phyloP scores from a whole-genome alignment of 495 filamentous ascomycete genomes.

The Penicillium fimorum region DNA sequence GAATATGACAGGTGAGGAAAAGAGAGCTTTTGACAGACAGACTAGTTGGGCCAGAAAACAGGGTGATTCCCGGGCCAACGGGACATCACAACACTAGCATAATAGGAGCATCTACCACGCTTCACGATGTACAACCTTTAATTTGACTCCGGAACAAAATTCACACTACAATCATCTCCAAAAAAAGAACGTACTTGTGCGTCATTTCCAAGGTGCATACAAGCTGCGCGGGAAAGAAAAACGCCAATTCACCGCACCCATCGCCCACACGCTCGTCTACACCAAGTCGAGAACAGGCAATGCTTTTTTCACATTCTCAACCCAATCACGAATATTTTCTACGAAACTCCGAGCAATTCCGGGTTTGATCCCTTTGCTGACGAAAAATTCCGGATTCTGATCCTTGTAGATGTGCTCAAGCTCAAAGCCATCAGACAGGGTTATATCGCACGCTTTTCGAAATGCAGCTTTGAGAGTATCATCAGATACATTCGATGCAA shows the following conservation, averaged over 20 bases:
- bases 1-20: slow-evolving; percentile 22
- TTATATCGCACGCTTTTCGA: too few relatives aligned
- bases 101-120: not conserved
- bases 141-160: not conserved
- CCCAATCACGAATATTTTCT: too few relatives aligned
- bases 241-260: not conserved
- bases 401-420: too few relatives aligned
- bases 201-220: not conserved
- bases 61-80: not conserved
- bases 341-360: too few relatives aligned
- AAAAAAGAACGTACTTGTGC: not conserved
- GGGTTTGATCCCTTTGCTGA: too few relatives aligned
- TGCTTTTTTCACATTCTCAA: too few relatives aligned
- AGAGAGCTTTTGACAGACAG: slow-evolving; percentile 20
- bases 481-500: too few relatives aligned
- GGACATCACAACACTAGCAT: not conserved
- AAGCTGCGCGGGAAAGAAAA: not conserved
- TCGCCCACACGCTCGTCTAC: too few relatives aligned
- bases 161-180: not conserved
- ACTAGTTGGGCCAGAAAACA: slow-evolving; percentile 20
- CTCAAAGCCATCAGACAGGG: too few relatives aligned
- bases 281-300: too few relatives aligned
- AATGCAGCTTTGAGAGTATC: too few relatives aligned
- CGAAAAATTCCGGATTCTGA: too few relatives aligned
- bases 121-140: not conserved